phyloP scores from a whole-genome alignment of 805 yeast genomes.

The Phaffomyces opuntiae region DNA sequence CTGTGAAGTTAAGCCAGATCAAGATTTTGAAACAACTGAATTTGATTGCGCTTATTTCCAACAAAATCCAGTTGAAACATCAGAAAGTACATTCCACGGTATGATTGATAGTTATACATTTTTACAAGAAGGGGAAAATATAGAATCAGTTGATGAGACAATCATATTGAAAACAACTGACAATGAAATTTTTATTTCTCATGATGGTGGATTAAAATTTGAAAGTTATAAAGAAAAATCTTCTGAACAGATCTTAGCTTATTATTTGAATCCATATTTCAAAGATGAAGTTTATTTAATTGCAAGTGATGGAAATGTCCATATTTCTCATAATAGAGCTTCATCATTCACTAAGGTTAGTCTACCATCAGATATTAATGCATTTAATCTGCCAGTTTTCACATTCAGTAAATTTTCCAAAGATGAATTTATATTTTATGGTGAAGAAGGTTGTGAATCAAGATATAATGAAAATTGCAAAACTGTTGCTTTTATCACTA shows the following conservation, averaged over 20 bases:
- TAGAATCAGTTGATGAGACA: constrained; percentile 47
- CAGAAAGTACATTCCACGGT: constrained; percentile 41
- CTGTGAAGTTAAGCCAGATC: constrained; percentile 12
- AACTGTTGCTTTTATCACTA: constrained; percentile 51
- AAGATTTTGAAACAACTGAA: constrained; percentile 6
- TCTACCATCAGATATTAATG: constrained; percentile 38
- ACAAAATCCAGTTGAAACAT: constrained; percentile 23
- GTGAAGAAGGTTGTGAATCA: constrained; percentile 46
- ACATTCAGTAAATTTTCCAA: constrained; percentile 52
- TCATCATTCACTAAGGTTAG: constrained; percentile 30
- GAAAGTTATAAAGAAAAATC: constrained; percentile 6
- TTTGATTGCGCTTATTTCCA: constrained; percentile 17
- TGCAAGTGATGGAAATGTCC: constrained; percentile 18
- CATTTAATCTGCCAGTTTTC: constrained; percentile 39
- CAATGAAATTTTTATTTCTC: constrained; percentile 54
- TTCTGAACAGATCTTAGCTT: constrained; percentile 36
- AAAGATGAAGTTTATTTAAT: constrained; percentile 36
- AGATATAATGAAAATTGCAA: constrained; percentile 34
- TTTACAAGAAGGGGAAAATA: constrained; percentile 32
- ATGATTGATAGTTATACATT: constrained; percentile 48
- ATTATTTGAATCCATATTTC: constrained; percentile 50
- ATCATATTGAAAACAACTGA: constrained; percentile 50
- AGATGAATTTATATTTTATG: constrained; percentile 58
- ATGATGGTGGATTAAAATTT: constrained; percentile 32
- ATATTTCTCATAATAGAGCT: constrained; percentile 69